phyloP scores from a whole-genome alignment of 2,329 filamentous ascomycete genomes.

The Botrytis squamosa region DNA sequence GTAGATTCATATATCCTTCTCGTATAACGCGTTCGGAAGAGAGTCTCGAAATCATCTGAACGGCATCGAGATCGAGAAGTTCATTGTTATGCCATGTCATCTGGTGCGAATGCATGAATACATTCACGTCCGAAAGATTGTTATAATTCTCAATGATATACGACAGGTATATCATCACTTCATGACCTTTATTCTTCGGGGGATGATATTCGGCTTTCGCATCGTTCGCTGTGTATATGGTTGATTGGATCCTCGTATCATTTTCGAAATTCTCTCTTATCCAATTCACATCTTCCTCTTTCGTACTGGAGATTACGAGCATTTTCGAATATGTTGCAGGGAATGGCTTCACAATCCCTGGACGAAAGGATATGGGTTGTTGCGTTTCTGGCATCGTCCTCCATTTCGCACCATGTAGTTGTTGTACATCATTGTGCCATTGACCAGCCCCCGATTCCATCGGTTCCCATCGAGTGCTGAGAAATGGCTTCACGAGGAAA shows the following conservation, averaged over 20 bases:
- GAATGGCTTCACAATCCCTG: neutral
- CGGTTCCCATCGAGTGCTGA: neutral
- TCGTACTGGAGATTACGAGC: conserved; percentile 14
- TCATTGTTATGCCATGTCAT: conserved; percentile 41
- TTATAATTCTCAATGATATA: conserved; percentile 64
- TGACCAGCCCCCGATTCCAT: neutral
- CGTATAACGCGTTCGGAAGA: conserved; percentile 44
- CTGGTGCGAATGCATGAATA: conserved; percentile 48
- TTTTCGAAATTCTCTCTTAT: neutral
- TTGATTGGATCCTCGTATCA: neutral
- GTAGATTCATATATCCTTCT: conserved; percentile 59
- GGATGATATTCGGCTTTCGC: conserved; percentile 45
- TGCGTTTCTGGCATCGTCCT: neutral
- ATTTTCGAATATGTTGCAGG: conserved; percentile 11
- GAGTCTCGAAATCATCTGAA: conserved; percentile 37
- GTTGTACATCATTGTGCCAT: neutral
- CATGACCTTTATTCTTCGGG: conserved; percentile 45
- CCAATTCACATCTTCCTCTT: conserved; percentile 13
- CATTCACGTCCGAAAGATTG: conserved; percentile 43
- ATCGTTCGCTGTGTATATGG: conserved; percentile 35
- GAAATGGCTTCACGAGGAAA: neutral
- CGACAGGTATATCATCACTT: conserved; percentile 43
- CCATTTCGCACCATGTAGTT: neutral
- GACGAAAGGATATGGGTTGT: neutral
- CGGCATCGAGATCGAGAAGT: conserved; percentile 34